Evolutionary conservation across 78 protist species (phyloP).

Genomic region (Dictyostelium firmibasis): DNA sequence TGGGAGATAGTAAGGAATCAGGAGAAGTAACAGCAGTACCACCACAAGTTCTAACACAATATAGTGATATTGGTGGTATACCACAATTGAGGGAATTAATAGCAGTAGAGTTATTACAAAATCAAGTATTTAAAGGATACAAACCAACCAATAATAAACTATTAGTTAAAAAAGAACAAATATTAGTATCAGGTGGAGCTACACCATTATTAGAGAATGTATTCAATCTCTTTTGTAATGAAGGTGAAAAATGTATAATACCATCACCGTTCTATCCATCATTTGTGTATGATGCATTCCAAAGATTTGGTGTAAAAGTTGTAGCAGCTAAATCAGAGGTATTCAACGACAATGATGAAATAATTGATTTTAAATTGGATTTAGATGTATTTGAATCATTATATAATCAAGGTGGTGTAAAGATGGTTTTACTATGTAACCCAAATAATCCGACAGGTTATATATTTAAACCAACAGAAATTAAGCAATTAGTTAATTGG

Average conservation of each 20-base stretch:
- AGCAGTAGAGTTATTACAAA: not conserved
- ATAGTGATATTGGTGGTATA: constrained; percentile 30
- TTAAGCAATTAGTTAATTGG: not conserved
- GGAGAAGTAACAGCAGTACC: not conserved
- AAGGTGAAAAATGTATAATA: constrained; percentile 17
- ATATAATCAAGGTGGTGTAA: not conserved
- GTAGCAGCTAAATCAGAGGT: not conserved
- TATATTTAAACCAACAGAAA: not conserved
- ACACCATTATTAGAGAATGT: constrained; percentile 36
- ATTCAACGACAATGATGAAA: not conserved
- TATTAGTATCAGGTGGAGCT: constrained; percentile 14
- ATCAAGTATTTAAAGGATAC: not conserved
- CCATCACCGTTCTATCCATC: constrained; percentile 72
- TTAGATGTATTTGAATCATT: constrained; percentile 1
- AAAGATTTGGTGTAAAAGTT: constrained; percentile 12
- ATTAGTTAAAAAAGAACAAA: not conserved
- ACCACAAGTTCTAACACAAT: not conserved
- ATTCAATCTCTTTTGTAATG: constrained; percentile 14
- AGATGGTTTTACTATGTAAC: constrained; percentile 39
- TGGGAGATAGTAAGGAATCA: not conserved
- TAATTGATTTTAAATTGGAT: not conserved
- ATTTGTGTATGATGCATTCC: constrained; percentile 25
- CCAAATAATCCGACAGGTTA: constrained; percentile 77
- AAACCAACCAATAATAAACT: not conserved
- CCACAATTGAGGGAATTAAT: constrained; percentile 5